Percentiles rank a stretch among this genome's conserved stretches.
Conservation (phyloP, 345 rosid species). For the Murraya paniculata region DNA sequence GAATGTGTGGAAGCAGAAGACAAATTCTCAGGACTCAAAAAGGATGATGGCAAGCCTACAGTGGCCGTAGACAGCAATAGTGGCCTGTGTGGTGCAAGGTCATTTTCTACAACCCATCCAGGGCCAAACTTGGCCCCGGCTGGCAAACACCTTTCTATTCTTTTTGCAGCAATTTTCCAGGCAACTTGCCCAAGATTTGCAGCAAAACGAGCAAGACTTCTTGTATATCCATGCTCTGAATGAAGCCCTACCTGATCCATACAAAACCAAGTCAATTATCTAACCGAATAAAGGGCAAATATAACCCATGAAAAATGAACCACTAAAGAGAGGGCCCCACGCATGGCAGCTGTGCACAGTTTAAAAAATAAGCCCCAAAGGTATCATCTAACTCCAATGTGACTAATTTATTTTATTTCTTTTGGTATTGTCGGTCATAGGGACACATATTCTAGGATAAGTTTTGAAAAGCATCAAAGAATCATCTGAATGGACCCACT, state of each 20-base stretch:
- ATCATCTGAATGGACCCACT: neutral
- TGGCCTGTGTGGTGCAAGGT: slow-evolving; percentile 34
- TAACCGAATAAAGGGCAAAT: slow-evolving; percentile 4
- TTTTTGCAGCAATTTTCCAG: slow-evolving; percentile 63
- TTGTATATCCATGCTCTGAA: slow-evolving; percentile 70
- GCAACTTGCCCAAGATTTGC: slow-evolving; percentile 65
- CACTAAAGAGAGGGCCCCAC: slow-evolving; percentile 12
- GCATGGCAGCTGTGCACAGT: slow-evolving; percentile 4
- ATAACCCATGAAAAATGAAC: slow-evolving; percentile 1
- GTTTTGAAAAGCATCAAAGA: neutral
- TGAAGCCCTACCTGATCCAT: slow-evolving; percentile 72
- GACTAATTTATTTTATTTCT: neutral
- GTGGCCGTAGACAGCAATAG: slow-evolving; percentile 14
- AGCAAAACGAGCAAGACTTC: slow-evolving; percentile 80
- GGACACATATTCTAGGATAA: neutral
- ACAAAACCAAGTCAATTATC: slow-evolving; percentile 17
- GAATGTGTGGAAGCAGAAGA: slow-evolving; percentile 14
- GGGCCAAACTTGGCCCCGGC: slow-evolving; percentile 64
- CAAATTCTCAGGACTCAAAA: slow-evolving; percentile 22
- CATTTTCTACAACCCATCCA: slow-evolving; percentile 87
- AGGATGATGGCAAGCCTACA: slow-evolving; percentile 21
- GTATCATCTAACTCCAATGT: neutral
- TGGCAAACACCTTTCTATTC: slow-evolving; percentile 56
- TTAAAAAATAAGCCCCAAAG: neutral
- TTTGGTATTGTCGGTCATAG: neutral